Evolutionary conservation across 1,139 yeast genomes (phyloP), one percentile per base, ranked within the genome.

Genomic region (Hyphopichia pseudoburtonii): DNA sequence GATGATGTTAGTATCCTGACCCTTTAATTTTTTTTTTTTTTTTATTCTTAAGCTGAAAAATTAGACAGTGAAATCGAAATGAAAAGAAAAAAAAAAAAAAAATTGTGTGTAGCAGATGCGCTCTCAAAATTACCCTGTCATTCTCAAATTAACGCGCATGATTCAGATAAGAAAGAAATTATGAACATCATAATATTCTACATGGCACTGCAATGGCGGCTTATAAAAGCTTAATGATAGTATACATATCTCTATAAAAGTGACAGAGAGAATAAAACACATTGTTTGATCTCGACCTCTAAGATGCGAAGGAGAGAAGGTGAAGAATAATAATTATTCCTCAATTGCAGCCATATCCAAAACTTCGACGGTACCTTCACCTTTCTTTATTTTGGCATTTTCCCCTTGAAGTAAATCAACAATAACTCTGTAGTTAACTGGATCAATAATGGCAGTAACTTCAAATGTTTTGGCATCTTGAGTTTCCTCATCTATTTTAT

Each of bases 341-440:
- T 81, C 82, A 17, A 86, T 72, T 10, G 88, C 96, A 8, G 96
- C 95, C 82, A 88, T 83, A 48, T 89, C 97, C 43, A 92, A 64
- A 11, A 92, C 94, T 56, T 92, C 97, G 6, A 92, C 71, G 3
- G 77, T 67, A 1, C 90, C 90, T 46, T 76, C 80, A 4, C 78
- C 75, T 35, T 65, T 58, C 41, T 68, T 68, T 15, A 80, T 73
- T 42, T 71, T 73, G 17, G 74, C 66, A 26, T 51, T 56, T n/a
- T 62, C 67, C 24, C 81, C 80, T 37, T 74, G 76, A 11, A 86
- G 73, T 9, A 83, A 51, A 35, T 84, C 85, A 23, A 78, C 83
- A 37, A 86, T 67, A 14, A 69, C 79, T 48, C 92, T 77, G 57
- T 88, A 92, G 50, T 79, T 80, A 16, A 89, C 88, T 0, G 98